Conservation (phyloP, 805 yeast species). For the Candida hispaniensis region DNA sequence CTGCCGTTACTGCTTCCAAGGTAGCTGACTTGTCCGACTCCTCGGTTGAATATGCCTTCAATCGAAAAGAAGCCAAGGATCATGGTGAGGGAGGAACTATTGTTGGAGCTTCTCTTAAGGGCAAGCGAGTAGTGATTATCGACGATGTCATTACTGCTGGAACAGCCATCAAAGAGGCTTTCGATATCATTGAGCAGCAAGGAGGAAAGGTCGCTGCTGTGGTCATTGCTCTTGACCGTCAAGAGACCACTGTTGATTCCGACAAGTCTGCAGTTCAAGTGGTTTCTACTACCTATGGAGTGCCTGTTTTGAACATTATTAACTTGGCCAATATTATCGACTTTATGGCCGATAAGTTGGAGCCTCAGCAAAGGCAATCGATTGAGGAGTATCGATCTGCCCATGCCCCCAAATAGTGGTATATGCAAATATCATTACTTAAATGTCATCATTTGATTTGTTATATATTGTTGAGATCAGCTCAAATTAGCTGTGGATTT, state of each 20-base stretch:
- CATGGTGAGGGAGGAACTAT: constrained; percentile 97
- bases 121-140: constrained; percentile 68
- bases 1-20: constrained; percentile 86
- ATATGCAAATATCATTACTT: neutral
- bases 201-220: constrained; percentile 72
- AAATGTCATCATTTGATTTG: neutral
- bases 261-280: constrained; percentile 71
- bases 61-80: constrained; percentile 91
- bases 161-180: constrained; percentile 93
- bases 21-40: constrained; percentile 73
- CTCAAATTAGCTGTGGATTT: too few relatives aligned
- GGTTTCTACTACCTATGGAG: constrained; percentile 56
- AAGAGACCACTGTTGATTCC: constrained; percentile 66
- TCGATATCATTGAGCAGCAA: constrained; percentile 58
- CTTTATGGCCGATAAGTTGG: constrained; percentile 35
- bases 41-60: constrained; percentile 77
- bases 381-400: constrained; percentile 25
- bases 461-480: too few relatives aligned
- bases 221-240: constrained; percentile 88
- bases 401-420: constrained; percentile 24
- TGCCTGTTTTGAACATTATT: constrained; percentile 80
- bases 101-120: constrained; percentile 71
- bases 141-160: constrained; percentile 99
- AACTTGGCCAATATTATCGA: constrained; percentile 61
- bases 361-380: constrained; percentile 23